phyloP scores from a whole-genome alignment of 768 basidiomycete species.

The Pluteus cervinus region DNA sequence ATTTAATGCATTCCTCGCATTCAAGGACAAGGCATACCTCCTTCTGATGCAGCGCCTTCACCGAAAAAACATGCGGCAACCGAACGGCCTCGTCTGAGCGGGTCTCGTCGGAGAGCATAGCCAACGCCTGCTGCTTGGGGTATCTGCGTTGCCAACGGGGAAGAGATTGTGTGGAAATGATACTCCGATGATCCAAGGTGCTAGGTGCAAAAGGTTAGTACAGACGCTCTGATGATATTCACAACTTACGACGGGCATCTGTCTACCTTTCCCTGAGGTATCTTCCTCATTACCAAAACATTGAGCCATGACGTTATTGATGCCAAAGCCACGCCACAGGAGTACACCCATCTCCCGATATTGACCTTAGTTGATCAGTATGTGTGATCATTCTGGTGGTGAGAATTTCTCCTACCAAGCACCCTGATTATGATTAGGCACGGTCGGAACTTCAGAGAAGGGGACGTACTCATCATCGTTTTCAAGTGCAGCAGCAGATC shows the following conservation, averaged over 20 bases:
- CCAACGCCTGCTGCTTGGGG: conserved; percentile 93
- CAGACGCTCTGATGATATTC: not conserved
- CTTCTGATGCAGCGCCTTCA: conserved; percentile 92
- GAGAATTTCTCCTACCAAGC: conserved; percentile 43
- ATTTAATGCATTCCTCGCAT: conserved; percentile 1
- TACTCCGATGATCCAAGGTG: conserved; percentile 82
- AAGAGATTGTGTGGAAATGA: conserved; percentile 94
- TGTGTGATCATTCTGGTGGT: conserved; percentile 3
- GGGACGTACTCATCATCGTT: conserved; percentile 73
- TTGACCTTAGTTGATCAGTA: conserved; percentile 48
- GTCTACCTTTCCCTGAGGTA: conserved; percentile 73
- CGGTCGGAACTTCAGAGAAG: not conserved
- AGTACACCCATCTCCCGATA: conserved; percentile 92
- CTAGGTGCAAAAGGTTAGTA: conserved; percentile 24
- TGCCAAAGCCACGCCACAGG: conserved; percentile 77
- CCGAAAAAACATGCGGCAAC: conserved; percentile 90
- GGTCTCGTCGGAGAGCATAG: conserved; percentile 80
- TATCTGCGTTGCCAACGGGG: conserved; percentile 89
- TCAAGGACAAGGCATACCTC: conserved; percentile 33
- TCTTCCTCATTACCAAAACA: conserved; percentile 88
- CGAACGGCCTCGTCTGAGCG: conserved; percentile 56
- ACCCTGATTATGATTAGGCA: conserved; percentile 40
- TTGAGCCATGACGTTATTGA: conserved; percentile 84
- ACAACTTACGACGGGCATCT: conserved; percentile 82
- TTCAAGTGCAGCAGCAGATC: conserved; percentile 82